Evolutionary conservation across 2,329 filamentous ascomycete genomes (phyloP).

Genomic region (Harringtonia lauricola): DNA sequence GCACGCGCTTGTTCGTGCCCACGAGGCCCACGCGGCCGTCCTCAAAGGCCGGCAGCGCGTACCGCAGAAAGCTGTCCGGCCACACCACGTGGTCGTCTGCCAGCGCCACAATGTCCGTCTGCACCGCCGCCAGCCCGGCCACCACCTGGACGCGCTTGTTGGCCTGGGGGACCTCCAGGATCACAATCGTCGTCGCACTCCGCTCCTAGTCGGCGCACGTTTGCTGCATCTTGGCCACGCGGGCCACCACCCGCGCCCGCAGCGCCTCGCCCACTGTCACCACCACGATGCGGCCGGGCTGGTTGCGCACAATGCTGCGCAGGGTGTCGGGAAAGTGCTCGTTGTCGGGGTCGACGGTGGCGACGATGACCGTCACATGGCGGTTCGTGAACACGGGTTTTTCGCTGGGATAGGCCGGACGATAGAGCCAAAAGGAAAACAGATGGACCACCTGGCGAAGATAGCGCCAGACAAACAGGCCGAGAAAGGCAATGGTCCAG

Average conservation of each 20-base stretch:
- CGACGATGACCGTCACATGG: conserved; percentile 40
- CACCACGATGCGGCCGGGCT: conserved; percentile 27
- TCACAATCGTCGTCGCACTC: conserved; percentile 12
- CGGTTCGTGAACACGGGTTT: conserved; percentile 19
- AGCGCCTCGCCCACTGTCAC: conserved; percentile 30
- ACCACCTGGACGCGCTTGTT: conserved; percentile 40
- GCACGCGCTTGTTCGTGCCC: conserved; percentile 43
- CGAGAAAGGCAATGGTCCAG: conserved; percentile 15
- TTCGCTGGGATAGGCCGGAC: conserved; percentile 16
- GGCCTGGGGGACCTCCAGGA: conserved; percentile 21
- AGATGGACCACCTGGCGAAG: conserved; percentile 31
- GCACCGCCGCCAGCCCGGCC: conserved; percentile 23
- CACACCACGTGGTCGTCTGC: conserved; percentile 45
- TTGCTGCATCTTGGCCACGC: conserved; percentile 1
- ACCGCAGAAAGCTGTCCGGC: conserved; percentile 27
- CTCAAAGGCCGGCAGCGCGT: conserved; percentile 29
- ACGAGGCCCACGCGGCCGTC: conserved; percentile 39
- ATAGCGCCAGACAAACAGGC: conserved; percentile 33
- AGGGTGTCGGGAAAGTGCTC: conserved; percentile 30
- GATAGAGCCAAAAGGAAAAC: conserved; percentile 28
- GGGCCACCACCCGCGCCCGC: conserved; percentile 6
- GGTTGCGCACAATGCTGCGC: conserved; percentile 25
- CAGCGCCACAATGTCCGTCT: conserved; percentile 31
- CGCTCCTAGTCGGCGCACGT: neutral
- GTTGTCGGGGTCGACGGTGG: conserved; percentile 34